Evolutionary conservation across 345 rosid genomes (phyloP), one percentile per base, ranked within the genome.

Genomic region (Physaria fendleri): DNA sequence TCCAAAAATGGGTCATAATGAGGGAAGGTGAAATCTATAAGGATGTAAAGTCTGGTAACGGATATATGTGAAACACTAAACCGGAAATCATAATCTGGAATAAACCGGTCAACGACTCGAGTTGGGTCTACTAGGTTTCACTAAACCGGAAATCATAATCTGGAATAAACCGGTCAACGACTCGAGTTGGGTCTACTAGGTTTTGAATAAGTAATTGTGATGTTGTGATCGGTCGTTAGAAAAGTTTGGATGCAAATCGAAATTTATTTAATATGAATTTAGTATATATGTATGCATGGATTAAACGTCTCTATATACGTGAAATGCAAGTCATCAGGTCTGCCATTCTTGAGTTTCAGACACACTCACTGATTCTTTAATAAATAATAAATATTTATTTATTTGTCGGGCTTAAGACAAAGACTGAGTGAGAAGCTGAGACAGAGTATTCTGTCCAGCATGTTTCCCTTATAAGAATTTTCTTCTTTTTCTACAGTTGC

Each of bases 241-340:
- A 7, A 51, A 10, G 14, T 5, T 9, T 10, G 35, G 16, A 49
- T 56, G 25, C 34, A 15, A 24, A 24, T 24, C 10, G 3, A 20
- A 6, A 3, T 12, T 5, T n/a, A 4, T 13, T 21, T 18, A 10
- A 33, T 41, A 33, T 33, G 3, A 20, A n/a, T 34, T 8, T 20
- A 10, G 55, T 29, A 32, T 68, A 30, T 42, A 37, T 59, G 39
- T 68, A 68, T 84, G 91, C 87, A 82, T 81, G 85, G 81, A 80
- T 76, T 79, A 79, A 82, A 85, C 82, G 77, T 82, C n/a, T n/a
- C 73, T 78, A 82, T 72, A 81, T 71, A 62, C 74, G 80, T 82
- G 64, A 66, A 77, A 69, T 68, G 76, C 81, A 74, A 81, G 74
- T 70, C 27, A 81, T 78, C 82, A 75, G 79, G 42, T 71, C 85